These are phyloP conservation scores for Musa acuminata DNA, from an alignment of 176 grass and related monocot species.

Conservation along the genomic window DNA sequence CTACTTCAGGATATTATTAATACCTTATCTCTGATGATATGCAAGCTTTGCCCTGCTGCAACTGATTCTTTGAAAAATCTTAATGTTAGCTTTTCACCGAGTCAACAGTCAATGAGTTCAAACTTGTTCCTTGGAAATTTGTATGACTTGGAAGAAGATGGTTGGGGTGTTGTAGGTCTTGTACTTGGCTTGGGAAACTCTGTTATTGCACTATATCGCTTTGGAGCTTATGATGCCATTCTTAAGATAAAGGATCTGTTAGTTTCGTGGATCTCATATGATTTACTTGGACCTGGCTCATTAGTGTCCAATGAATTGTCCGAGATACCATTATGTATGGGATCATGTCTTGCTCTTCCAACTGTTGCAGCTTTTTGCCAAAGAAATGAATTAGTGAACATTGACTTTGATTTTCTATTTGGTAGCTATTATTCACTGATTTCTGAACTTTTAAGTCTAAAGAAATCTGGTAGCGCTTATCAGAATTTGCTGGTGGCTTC, in stretches of 20 bases:
- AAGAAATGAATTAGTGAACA: slow-evolving; percentile 56
- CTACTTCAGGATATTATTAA: slow-evolving; percentile 52
- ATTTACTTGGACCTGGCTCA: slow-evolving; percentile 19
- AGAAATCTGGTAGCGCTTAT: slow-evolving; percentile 61
- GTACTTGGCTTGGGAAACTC: slow-evolving; percentile 66
- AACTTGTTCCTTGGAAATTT: slow-evolving; percentile 37
- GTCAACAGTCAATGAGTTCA: slow-evolving; percentile 22
- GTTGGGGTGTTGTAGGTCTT: slow-evolving; percentile 73
- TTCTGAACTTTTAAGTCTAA: slow-evolving; percentile 45
- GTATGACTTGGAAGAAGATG: slow-evolving; percentile 60
- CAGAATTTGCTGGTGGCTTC: slow-evolving; percentile 70
- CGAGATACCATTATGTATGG: slow-evolving; percentile 49
- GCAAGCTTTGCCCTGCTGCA: slow-evolving; percentile 48
- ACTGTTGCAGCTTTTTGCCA: slow-evolving; percentile 67
- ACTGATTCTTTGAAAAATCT: slow-evolving; percentile 51
- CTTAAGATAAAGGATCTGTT: slow-evolving; percentile 69
- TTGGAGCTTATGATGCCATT: slow-evolving; percentile 58
- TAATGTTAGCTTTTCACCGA: slow-evolving; percentile 9
- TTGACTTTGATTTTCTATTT: slow-evolving; percentile 62
- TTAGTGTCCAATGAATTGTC: slow-evolving; percentile 39
- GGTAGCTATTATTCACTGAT: slow-evolving; percentile 58
- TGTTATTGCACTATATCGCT: slow-evolving; percentile 56
- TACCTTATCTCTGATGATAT: slow-evolving; percentile 39
- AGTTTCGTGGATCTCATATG: slow-evolving; percentile 62
- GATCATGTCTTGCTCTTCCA: slow-evolving; percentile 71